Evolutionary conservation across 2,329 filamentous ascomycete genomes (phyloP).

Genomic region (Beauveria brongniartii): DNA sequence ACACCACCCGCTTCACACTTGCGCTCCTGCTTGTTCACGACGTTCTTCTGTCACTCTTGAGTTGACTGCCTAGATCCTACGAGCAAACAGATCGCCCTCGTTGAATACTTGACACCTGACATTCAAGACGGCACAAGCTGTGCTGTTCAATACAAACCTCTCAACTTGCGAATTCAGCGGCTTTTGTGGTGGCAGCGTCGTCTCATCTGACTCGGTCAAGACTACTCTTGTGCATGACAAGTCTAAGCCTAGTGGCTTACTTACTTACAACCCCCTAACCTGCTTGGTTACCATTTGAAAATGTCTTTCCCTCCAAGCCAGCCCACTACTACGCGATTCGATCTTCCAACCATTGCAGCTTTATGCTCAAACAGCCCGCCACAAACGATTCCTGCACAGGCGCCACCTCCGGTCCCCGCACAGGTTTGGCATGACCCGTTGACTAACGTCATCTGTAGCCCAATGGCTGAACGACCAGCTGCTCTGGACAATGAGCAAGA

Average conservation of each 20-base stretch:
- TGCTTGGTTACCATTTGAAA: neutral
- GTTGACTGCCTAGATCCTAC: neutral
- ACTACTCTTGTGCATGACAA: neutral
- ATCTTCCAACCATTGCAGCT: neutral
- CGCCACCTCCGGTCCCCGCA: neutral
- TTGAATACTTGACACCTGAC: neutral
- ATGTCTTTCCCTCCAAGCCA: neutral
- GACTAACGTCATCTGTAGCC: neutral
- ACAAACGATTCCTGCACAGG: no score
- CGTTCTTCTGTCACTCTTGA: neutral
- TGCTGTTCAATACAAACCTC: neutral
- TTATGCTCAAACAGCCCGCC: neutral
- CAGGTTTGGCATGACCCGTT: neutral
- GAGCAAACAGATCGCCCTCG: neutral
- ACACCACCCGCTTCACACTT: neutral
- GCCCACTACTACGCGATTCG: no score
- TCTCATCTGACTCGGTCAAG: neutral
- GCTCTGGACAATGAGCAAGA: constrained; percentile 24
- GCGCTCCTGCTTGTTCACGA: neutral
- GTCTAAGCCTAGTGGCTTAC: constrained; percentile 1
- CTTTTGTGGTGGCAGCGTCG: neutral
- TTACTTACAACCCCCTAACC: neutral
- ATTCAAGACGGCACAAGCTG: neutral
- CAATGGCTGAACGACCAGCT: constrained; percentile 16
- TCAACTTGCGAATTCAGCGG: neutral